Percentiles rank a stretch among this genome's conserved stretches.
Conservation (phyloP, 768 basidiomycete genomes). For the Tricholoma sp. region DNA sequence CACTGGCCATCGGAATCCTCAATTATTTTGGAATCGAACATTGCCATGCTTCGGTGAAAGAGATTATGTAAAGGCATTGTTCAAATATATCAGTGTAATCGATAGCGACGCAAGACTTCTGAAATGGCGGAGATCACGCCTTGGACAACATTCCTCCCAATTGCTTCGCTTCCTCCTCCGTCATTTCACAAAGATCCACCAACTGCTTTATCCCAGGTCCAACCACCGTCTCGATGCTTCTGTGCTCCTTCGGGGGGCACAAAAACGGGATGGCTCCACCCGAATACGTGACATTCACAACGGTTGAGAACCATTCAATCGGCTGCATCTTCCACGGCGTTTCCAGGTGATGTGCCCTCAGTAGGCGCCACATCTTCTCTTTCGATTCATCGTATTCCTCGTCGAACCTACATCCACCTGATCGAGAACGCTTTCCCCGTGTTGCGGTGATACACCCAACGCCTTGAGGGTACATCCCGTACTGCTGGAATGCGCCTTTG, state of each 20-base stretch:
- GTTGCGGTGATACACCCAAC: slow-evolving; percentile 36
- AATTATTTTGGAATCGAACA: neutral
- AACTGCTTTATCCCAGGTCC: slow-evolving; percentile 9
- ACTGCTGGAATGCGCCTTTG: slow-evolving; percentile 20
- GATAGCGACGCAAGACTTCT: neutral
- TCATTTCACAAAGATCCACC: slow-evolving; percentile 12
- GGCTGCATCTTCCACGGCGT: slow-evolving; percentile 9
- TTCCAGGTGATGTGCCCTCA: slow-evolving; percentile 10
- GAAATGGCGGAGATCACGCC: neutral
- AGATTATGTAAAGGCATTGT: neutral
- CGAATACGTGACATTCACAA: slow-evolving; percentile 11
- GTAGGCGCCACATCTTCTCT: slow-evolving; percentile 13
- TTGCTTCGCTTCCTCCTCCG: slow-evolving; percentile 7
- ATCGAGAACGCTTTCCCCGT: slow-evolving; percentile 16
- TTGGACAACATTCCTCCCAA: slow-evolving; percentile 6
- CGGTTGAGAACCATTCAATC: slow-evolving; percentile 11
- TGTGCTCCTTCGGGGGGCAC: slow-evolving; percentile 4
- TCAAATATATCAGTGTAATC: no score
- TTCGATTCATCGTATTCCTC: slow-evolving; percentile 30
- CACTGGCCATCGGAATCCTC: no score
- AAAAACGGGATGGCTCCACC: neutral
- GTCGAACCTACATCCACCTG: slow-evolving; percentile 12
- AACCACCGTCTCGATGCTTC: slow-evolving; percentile 1
- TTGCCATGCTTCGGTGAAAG: neutral
- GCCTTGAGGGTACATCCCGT: slow-evolving; percentile 25